Evolutionary conservation across 2,329 filamentous ascomycete genomes (phyloP), one percentile per base, ranked within the genome.

Genomic region (Alternaria conjuncta): DNA sequence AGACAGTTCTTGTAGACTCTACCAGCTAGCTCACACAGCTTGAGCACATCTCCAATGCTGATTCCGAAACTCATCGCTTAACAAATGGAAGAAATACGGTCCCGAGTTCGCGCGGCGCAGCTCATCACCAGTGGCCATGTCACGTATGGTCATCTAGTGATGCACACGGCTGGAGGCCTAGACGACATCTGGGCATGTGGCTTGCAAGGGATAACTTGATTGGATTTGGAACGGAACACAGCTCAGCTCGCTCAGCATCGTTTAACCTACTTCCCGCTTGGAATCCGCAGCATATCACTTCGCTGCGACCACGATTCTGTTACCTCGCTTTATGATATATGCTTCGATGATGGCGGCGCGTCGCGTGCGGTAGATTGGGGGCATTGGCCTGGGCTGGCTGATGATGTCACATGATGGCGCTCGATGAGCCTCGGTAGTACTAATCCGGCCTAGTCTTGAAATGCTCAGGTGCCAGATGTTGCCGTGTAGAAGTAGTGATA

Each of bases 1-100:
- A n/a, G 12, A 74, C 72, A 75, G 54, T 75, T 75, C 61, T 66
- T 72, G 55, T 75, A 74, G 4, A 72, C 70, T 12, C 65, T 60
- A 8, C 63, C 60, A 26, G 72, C 73, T 28, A 72, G 45, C 46
- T 76, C 73, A 20, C 67, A 71, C 21, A 77, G 36, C 65, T 72
- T 74, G 25, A 76, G 41, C n/a, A 75, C 55, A 54, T 76, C 72
- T 15, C 71, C 71, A 44, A 76, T 63, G n/a, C 61, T 60, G 8
- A 76, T 57, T 5, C 71, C 73, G 57, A 77, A 72, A 45, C 71
- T 74, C 74, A 76, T 76, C 28, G 51, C 54, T 45, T 45, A 51
- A 32, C 45, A 45, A 13, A 36, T 25, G 20, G 53, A 51, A 20
- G 32, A 15, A 12, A n/a, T 32, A 26, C 18, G 36, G 26, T 26